Conservation (phyloP, 495 filamentous ascomycete genomes). For the Penicillium tannophilum region DNA sequence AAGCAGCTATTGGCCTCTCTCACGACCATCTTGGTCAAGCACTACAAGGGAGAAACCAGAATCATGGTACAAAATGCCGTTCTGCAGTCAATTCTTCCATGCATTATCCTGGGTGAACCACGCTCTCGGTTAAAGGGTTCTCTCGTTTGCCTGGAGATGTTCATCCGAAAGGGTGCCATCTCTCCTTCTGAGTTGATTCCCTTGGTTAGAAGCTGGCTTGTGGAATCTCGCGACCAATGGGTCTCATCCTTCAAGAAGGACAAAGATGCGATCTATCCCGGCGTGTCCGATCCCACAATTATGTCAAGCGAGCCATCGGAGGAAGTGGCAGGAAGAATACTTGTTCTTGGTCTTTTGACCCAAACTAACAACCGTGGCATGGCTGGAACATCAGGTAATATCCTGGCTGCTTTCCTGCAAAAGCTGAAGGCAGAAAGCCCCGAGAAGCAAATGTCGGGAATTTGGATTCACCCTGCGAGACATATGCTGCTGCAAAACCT, state of each 20-base stretch:
- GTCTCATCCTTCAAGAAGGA: conserved; percentile 33
- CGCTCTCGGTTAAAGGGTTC: conserved; percentile 44
- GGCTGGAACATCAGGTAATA: conserved; percentile 64
- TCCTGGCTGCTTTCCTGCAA: conserved; percentile 61
- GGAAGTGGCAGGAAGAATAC: conserved; percentile 31
- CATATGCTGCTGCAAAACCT: conserved; percentile 47
- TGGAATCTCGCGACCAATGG: conserved; percentile 34
- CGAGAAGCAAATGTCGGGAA: conserved; percentile 19
- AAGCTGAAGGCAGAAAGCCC: conserved; percentile 34
- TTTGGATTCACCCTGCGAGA: conserved; percentile 42
- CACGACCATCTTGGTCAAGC: conserved; percentile 51
- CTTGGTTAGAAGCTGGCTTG: conserved; percentile 36
- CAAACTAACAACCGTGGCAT: conserved; percentile 55
- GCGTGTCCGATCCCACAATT: conserved; percentile 14
- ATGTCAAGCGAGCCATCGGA: conserved; percentile 10
- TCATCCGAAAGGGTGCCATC: conserved; percentile 43
- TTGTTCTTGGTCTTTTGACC: conserved; percentile 40
- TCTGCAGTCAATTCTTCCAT: conserved; percentile 32
- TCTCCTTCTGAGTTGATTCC: conserved; percentile 33
- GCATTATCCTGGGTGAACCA: conserved; percentile 43
- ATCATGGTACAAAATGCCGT: conserved; percentile 24
- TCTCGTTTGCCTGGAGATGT: conserved; percentile 44
- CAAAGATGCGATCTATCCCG: conserved; percentile 29
- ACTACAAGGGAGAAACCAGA: conserved; percentile 39
- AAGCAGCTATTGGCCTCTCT: conserved; percentile 69